Evolutionary conservation across 192 early-diverging fungal genomes (phyloP).

Genomic region (Gonapodya prolifera): DNA sequence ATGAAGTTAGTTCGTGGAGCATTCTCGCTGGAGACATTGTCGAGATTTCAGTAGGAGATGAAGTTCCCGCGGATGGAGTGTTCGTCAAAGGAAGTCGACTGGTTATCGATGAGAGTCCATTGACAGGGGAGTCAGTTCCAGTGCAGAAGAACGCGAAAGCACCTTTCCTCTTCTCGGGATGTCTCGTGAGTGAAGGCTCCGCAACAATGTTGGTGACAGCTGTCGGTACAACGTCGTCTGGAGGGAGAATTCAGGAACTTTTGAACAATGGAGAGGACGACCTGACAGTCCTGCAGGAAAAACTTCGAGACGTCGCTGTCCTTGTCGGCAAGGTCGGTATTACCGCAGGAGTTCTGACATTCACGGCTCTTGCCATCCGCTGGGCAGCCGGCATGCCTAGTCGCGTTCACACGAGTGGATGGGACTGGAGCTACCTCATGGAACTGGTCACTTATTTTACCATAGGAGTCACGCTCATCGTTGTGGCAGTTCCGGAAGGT

Average conservation of each 20-base stretch:
- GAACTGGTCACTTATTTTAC: conserved; percentile 36
- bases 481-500: conserved; percentile 51
- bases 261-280: conserved; percentile 18
- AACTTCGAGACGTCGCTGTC: conserved; percentile 41
- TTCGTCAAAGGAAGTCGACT: conserved; percentile 35
- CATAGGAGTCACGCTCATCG: conserved; percentile 41
- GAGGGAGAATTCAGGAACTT: conserved; percentile 46
- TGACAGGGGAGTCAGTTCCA: conserved; percentile 46
- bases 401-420: not conserved
- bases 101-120: conserved; percentile 41
- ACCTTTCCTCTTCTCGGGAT: conserved; percentile 43
- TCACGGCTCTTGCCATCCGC: conserved; percentile 33
- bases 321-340: conserved; percentile 49
- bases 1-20: conserved; percentile 40
- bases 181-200: conserved; percentile 36
- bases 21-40: conserved; percentile 42
- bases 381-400: conserved; percentile 24
- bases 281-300: conserved; percentile 35
- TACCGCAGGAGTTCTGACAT: conserved; percentile 41
- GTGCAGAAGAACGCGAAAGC: conserved; percentile 29
- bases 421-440: not conserved
- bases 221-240: conserved; percentile 32
- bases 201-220: conserved; percentile 38
- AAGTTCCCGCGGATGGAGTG: conserved; percentile 42
- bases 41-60: conserved; percentile 37